Base-by-base conservation (phyloP, 1,284 basidiomycete species). In the Cryptococcus sp. region DNA sequence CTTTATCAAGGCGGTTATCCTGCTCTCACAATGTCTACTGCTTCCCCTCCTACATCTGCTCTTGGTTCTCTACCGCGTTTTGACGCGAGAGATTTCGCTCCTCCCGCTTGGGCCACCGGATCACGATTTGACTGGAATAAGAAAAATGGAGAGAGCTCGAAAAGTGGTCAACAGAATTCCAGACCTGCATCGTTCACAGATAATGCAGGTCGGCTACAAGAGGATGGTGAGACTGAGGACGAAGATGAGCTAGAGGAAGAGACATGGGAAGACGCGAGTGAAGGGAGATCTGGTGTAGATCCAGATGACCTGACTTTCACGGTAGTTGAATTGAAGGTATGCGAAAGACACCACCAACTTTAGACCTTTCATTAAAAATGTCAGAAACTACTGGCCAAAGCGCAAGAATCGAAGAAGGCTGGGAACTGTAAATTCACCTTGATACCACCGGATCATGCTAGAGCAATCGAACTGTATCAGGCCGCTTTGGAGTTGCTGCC, bases 391-490 rank as follows among this genome's bases (percentile, higher is more conserved):
- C 55, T 71, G 4, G 33, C 49, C 0, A 57, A 56, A 51, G 69
- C 68, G 0, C 49, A 46, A 4, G 45, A 50, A 3, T 52, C 65
- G 47, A 77, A 77, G 46, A 32, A 53, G 1, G 49, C 56, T n/a
- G 75, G 73, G 6, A 77, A 77, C 62, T 46, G 56, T 3, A 57
- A 60, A 11, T 77, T 72, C 54, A 65, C 62, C 0, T 47, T 62
- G 4, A 62, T 56, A 36, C 69, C 72, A 10, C 62, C 66, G 2
- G 56, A 59, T 8, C 56, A 63, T 11, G 60, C 67, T 11, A 53
- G 60, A 14, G 73, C 75, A 4, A 54, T 66, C 3, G 46, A 54
- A 14, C 52, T 63, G 0, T 77, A 76, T 41, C 34, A 61, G 15
- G 49, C 49, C 7, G 72, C 72, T 11, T 55, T 74, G 11, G 63